Percentiles rank a stretch among this genome's conserved stretches.
These are phyloP conservation scores for Grigorovia jiainica DNA, from an alignment of 805 yeast species.

Conservation along the genomic window DNA sequence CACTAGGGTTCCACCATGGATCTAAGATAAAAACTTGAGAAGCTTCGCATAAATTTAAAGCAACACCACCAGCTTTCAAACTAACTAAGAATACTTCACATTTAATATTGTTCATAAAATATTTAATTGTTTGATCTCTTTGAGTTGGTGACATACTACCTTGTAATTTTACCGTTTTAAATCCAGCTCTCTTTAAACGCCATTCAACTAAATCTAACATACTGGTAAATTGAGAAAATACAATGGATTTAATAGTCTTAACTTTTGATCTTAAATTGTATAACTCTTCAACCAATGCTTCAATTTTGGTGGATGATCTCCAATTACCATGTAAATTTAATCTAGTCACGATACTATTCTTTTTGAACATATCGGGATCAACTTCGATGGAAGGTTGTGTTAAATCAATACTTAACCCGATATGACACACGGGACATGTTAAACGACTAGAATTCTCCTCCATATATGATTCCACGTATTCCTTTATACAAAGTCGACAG, in stretches of 20 bases:
- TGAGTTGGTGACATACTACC: constrained; percentile 97
- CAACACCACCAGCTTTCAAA: constrained; percentile 98
- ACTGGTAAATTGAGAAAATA: constrained; percentile 92
- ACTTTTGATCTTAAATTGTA: constrained; percentile 78
- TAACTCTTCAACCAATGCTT: constrained; percentile 88
- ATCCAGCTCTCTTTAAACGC: constrained; percentile 91
- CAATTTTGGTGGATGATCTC: constrained; percentile 94
- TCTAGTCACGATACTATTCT: constrained; percentile 69
- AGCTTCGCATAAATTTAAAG: constrained; percentile 91
- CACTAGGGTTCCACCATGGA: constrained; percentile 99
- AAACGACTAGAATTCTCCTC: constrained; percentile 49
- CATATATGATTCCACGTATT: constrained; percentile 70
- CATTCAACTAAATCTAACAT: constrained; percentile 95
- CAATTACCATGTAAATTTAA: constrained; percentile 81
- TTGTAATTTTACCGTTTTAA: constrained; percentile 84
- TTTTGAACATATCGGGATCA: constrained; percentile 41
- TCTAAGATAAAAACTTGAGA: constrained; percentile 92
- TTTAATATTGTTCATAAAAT: constrained; percentile 84
- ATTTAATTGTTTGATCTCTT: constrained; percentile 80
- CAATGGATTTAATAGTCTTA: constrained; percentile 89
- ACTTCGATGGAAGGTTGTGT: constrained; percentile 78
- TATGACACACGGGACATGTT: constrained; percentile 94
- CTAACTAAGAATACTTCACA: constrained; percentile 94
- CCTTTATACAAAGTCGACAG: constrained; percentile 86
- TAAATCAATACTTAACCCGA: constrained; percentile 81